phyloP scores from a whole-genome alignment of 306 rosid genomes.

The Vachellia pachyceras region DNA sequence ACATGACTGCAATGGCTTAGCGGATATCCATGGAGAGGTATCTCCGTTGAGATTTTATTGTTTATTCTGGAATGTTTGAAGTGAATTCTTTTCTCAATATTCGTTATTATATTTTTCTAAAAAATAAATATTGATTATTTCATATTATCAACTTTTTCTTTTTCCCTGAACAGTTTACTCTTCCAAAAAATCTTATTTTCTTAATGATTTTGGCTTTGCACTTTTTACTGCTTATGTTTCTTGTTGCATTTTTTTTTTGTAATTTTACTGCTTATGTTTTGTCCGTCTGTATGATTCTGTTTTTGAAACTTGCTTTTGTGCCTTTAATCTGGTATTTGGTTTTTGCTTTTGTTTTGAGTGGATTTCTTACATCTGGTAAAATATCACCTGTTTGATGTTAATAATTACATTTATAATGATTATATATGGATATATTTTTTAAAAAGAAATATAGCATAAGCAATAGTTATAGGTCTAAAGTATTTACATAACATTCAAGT shows the following conservation, averaged over 20 bases:
- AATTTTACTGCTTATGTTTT: not conserved
- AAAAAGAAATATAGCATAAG: not conserved
- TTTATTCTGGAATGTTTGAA: conserved; percentile 13
- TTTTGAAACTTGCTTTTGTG: not conserved
- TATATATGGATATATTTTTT: not conserved
- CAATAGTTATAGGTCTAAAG: not conserved
- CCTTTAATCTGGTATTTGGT: not conserved
- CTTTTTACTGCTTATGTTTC: not conserved
- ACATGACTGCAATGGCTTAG: conserved; percentile 51
- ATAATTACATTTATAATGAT: not conserved
- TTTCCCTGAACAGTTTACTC: not conserved
- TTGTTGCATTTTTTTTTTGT: not conserved
- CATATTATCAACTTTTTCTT: not conserved
- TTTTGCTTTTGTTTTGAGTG: not conserved
- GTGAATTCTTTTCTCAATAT: conserved; percentile 5
- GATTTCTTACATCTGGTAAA: not conserved
- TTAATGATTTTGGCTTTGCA: not conserved
- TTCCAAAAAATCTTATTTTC: not conserved
- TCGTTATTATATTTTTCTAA: not conserved
- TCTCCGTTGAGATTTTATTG: conserved; percentile 32
- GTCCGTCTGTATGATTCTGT: not conserved
- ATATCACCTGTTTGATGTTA: not conserved
- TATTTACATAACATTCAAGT: not conserved
- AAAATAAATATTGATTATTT: conserved; percentile 12
- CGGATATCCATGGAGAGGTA: conserved; percentile 67